A percentile compares a stretch with the other conserved stretches of the same genome.
These are phyloP conservation scores for Trichoderma arundinaceum DNA, from an alignment of 2,329 filamentous ascomycete species.

Conservation along the genomic window DNA sequence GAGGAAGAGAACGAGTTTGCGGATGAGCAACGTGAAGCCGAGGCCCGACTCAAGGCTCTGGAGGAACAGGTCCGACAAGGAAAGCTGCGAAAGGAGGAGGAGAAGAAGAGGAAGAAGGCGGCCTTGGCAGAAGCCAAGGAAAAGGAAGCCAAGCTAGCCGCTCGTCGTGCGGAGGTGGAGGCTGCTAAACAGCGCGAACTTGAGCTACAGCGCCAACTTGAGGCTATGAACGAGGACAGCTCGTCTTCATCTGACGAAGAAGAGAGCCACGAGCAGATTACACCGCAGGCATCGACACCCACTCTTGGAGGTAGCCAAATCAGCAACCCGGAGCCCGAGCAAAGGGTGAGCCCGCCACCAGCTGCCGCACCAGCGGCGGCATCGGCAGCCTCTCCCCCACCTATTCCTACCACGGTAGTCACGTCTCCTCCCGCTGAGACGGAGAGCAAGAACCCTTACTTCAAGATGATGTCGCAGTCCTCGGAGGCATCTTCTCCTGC, in stretches of 20 bases:
- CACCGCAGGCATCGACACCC: constrained; percentile 64
- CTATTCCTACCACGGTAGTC: constrained; percentile 56
- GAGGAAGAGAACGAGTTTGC: constrained; percentile 81
- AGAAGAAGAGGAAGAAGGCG: constrained; percentile 90
- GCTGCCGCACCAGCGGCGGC: constrained; percentile 53
- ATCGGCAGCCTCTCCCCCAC: constrained; percentile 51
- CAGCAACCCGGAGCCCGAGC: constrained; percentile 61
- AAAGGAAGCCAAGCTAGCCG: constrained; percentile 82
- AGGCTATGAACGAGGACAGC: constrained; percentile 69
- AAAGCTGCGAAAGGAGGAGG: constrained; percentile 95
- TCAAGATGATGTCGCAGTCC: constrained; percentile 81
- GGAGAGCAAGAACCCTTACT: constrained; percentile 94
- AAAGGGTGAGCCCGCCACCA: constrained; percentile 55
- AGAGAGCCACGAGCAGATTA: constrained; percentile 74
- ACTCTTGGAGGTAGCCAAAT: constrained; percentile 58
- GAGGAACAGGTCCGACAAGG: constrained; percentile 93
- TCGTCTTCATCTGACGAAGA: constrained; percentile 76
- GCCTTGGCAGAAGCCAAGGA: constrained; percentile 85
- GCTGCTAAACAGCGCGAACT: constrained; percentile 87
- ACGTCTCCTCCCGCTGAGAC: constrained; percentile 64
- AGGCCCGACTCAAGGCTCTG: constrained; percentile 82
- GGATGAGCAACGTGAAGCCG: constrained; percentile 78
- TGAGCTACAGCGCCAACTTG: constrained; percentile 85
- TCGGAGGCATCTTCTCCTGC: constrained; percentile 57
- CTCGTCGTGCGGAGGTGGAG: constrained; percentile 89